phyloP scores from a whole-genome alignment of 768 basidiomycete species.

The Collybiopsis confluens region DNA sequence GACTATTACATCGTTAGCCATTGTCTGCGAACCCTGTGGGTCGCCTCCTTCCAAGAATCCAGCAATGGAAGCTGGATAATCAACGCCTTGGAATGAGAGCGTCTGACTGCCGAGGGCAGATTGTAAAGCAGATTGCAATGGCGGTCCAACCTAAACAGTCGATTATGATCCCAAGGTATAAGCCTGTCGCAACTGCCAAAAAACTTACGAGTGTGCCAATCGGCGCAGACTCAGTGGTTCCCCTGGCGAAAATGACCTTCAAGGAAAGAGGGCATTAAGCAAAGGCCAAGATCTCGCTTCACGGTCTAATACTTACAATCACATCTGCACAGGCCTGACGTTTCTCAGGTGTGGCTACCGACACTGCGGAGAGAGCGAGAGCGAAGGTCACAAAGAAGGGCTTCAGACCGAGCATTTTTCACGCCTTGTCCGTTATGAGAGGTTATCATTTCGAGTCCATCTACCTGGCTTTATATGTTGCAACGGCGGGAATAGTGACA shows the following conservation, averaged over 20 bases:
- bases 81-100: constrained; percentile 16
- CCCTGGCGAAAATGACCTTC: constrained; percentile 15
- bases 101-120: constrained; percentile 12
- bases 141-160: constrained; percentile 11
- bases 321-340: constrained; percentile 10
- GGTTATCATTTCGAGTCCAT: too few relatives aligned
- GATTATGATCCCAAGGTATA: not conserved
- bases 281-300: not conserved
- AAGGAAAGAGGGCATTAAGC: not conserved
- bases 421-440: too few relatives aligned
- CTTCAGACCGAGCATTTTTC: not conserved
- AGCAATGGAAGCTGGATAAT: constrained; percentile 15
- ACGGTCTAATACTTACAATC: not conserved
- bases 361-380: not conserved
- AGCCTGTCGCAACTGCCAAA: not conserved
- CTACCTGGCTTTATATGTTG: too few relatives aligned
- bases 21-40: constrained; percentile 13
- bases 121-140: constrained; percentile 12
- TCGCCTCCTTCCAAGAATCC: constrained; percentile 18
- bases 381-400: not conserved
- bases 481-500: too few relatives aligned
- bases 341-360: constrained; percentile 8
- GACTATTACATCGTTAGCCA: constrained; percentile 14
- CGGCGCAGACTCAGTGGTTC: constrained; percentile 16
- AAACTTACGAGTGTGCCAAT: constrained; percentile 12